A percentile compares a stretch with the other conserved stretches of the same genome.
phyloP scores from a whole-genome alignment of 1,139 yeast genomes.

The Ogataea hybrid region DNA sequence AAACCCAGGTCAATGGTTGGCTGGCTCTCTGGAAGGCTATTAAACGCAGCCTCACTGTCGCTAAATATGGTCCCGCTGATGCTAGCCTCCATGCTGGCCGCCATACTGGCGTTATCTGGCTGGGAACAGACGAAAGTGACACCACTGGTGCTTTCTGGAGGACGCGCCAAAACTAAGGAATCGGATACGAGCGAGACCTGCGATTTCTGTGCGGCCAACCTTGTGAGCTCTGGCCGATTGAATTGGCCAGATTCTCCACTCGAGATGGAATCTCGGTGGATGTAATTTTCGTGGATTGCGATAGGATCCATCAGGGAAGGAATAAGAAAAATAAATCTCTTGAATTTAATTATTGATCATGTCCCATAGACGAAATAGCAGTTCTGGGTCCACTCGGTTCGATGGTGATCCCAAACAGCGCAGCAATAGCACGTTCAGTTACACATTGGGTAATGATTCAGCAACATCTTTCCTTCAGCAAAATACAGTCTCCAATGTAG shows the following conservation, averaged over 20 bases:
- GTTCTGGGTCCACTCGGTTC: slow-evolving; percentile 2
- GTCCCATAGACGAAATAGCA: slow-evolving; percentile 4
- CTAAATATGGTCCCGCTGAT: slow-evolving; percentile 21
- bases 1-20: slow-evolving; percentile 19
- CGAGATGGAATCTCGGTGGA: slow-evolving; percentile 17
- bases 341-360: not conserved
- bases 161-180: slow-evolving; percentile 20
- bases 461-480: no score
- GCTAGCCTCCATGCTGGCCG: slow-evolving; percentile 19
- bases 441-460: no score
- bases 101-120: slow-evolving; percentile 12
- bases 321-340: slow-evolving; percentile 1
- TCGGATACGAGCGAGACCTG: slow-evolving; percentile 23
- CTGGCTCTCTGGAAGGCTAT: slow-evolving; percentile 6
- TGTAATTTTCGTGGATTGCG: slow-evolving; percentile 24
- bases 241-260: slow-evolving; percentile 8
- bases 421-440: slow-evolving; percentile 10
- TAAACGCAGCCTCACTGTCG: slow-evolving; percentile 12
- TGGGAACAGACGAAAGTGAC: slow-evolving; percentile 17
- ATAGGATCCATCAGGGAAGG: slow-evolving; percentile 17
- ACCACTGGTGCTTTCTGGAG: slow-evolving; percentile 26
- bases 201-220: slow-evolving; percentile 20
- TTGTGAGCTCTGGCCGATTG: not conserved
- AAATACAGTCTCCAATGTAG: no score
- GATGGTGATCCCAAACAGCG: slow-evolving; percentile 7